Conservation (phyloP, 2,329 filamentous ascomycete genomes). For the Aspergillus chevalieri region DNA sequence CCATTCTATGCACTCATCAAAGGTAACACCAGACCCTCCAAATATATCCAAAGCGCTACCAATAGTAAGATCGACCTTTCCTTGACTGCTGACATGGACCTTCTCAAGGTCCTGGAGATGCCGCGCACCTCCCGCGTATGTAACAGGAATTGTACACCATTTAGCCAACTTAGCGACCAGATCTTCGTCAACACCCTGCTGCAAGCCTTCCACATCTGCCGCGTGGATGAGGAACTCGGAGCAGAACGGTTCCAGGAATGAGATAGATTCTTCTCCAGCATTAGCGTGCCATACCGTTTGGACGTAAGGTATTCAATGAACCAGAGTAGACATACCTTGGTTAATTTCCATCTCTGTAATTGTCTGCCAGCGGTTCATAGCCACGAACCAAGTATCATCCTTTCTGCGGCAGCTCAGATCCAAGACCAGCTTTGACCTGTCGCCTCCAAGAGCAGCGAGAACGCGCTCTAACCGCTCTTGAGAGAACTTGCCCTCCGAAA, state of each 20-base stretch:
- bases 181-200: conserved; percentile 81
- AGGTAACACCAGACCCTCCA: conserved; percentile 76
- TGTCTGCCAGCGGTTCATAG: conserved; percentile 98
- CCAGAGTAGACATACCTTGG: conserved; percentile 53
- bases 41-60: conserved; percentile 96
- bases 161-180: conserved; percentile 69
- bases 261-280: conserved; percentile 65
- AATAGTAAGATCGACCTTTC: conserved; percentile 87
- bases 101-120: conserved; percentile 73
- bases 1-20: conserved; percentile 86
- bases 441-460: conserved; percentile 63
- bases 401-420: conserved; percentile 84
- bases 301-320: not conserved
- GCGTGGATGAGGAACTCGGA: conserved; percentile 96
- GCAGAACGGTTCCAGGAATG: conserved; percentile 78
- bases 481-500: conserved; percentile 77
- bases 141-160: conserved; percentile 90
- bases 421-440: conserved; percentile 79
- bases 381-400: conserved; percentile 81
- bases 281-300: conserved; percentile 4
- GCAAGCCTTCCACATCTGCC: conserved; percentile 91
- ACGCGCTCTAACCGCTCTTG: conserved; percentile 68
- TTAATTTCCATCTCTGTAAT: conserved; percentile 94
- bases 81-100: conserved; percentile 70
- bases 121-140: conserved; percentile 90